Evolutionary conservation across 176 grass and related monocot species (phyloP), one percentile per base, ranked within the genome.

Genomic region (Carex kokanica): DNA sequence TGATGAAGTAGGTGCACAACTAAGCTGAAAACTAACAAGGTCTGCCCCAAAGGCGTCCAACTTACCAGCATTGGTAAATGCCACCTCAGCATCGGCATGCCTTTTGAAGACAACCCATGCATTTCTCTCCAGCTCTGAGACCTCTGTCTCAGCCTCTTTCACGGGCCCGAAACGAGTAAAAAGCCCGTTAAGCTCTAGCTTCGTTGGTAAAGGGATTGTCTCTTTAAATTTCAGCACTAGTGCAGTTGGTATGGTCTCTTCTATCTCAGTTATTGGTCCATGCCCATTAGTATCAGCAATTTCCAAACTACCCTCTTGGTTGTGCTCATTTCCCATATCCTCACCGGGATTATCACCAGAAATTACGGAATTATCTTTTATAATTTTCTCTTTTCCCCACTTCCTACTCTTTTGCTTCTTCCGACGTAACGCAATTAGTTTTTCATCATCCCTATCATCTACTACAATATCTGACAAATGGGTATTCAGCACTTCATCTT

Each of bases 391-490:
- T 36, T 87, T 52, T 77, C 73, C 41, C 71, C 78, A 72, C 75
- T 85, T 64, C 29, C 64, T 87, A 53, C 45, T 67, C 5, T 87
- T 92, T 78, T 84, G 89, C 82, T 79, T 98, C 81, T 36, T 86
- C 38, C 74, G 83, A 54, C 87, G 83, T 29, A 83, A 43, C 5
- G 5, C 14, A 66, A 21, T 53, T 16, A 82, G 81, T 90, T 89
- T 86, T 43, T 94, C 80, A 24, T 87, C 81, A 77, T 80, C 66
- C 64, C 38, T 88, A 65, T 84, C 85, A 65, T 86, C 81, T 45
- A 90, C 82, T 56, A 92, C 85, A 84, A 92, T 78, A 89, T 92
- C 90, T n/a, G 90, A 69, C 90, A 90, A 92, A 87, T 89, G 90
- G 6, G 91, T 81, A 14, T 94, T 90, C 60, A 85, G 83, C 84